Base-by-base conservation (phyloP, 768 basidiomycete genomes). In the Terana coerulea region DNA sequence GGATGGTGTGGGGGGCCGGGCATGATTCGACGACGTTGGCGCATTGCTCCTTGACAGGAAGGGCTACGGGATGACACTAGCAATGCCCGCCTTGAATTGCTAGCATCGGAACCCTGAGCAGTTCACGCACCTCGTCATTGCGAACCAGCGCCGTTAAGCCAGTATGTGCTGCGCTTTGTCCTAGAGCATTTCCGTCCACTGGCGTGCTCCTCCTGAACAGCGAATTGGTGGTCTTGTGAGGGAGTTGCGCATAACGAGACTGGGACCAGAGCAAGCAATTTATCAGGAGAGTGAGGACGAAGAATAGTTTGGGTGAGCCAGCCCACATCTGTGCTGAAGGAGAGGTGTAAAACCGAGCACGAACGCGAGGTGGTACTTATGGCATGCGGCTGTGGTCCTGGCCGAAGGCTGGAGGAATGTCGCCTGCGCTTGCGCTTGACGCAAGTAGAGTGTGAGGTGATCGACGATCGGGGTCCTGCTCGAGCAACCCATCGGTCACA, bases 261-360 rank as follows among this genome's bases (percentile, higher is more conserved):
- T 65, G 76, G 14, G 87, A 84, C 84, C 81, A 88, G 30, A 91
- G 72, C 19, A 87, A 47, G 61, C 75, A 76, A 56, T 84, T 83
- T 41, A 84, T 36, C 53, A 76, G 61, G 62, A 91, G 67, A 39
- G 76, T 62, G 51, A 74, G 55, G 25, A 78, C 67, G 57, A 91
- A 78, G 17, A 81, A 55, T 12, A 78, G 61, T 65, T 74, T 80
- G 47, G 79, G 69, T 19, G 68, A 59, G 44, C 67, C 67, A 46
- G 67, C 67, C 53, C 79, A 69, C 84, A 86, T 85, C 42, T 52
- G 53, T 48, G 30, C 37, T 22, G 36, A n/a, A 41, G 37, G 55
- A 35, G 47, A 46, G 17, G 17, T 37, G 19, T 39, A 41, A 35
- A n/a, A 21, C 35, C 36, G 49, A 45, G 34, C 14, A 39, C 34